Base-by-base conservation (phyloP, 1,139 yeast genomes). In the Saccharomyces hybrid region DNA sequence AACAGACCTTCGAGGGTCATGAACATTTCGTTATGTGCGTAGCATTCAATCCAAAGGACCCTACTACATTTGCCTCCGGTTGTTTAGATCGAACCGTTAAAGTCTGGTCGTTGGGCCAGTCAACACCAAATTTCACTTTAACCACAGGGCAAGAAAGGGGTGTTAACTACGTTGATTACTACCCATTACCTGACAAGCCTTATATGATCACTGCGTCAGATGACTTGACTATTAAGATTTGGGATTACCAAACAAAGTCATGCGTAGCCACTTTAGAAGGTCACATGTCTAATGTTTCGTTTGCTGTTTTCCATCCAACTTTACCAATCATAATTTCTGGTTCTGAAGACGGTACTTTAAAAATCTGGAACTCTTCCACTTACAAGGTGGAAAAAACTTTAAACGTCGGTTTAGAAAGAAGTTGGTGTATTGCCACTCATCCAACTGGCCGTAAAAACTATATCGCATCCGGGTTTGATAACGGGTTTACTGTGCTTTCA, bases 231-330 rank as follows among this genome's bases (percentile, higher is more conserved):
- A 84, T 91, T 61, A 88, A 88, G 67, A 80, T 95, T 52, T 93
- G 98, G 97, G 99, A 93, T 73, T 93, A 93, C 69, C 99, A 93
- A 77, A 90, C 98, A 50, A 93, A 93, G 75, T 83, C 96, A 5
- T 86, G 95, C 70, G 96, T 93, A 54, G 97, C 98, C 13, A 86
- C 96, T 28, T 78, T 93, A 66, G 95, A 87, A 69, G 99, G 97
- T 46, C 99, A 93, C 69, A 78, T 89, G 62, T 82, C 95, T 52
- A 93, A 95, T 70, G 99, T 93, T 49, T 89, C 97, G 23, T 93
- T 89, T 76, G 99, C 99, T 8, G 82, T 90, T 50, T 95, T 90
- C 83, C 99, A 93, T 71, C 96, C 97, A 16, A 96, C 93, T 67
- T 79, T 93, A 66, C 99, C 99, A 29, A 77, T 93, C 66, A 85